Conservation (phyloP, 202 grass and related monocot species). For the Eragrostis tef region DNA sequence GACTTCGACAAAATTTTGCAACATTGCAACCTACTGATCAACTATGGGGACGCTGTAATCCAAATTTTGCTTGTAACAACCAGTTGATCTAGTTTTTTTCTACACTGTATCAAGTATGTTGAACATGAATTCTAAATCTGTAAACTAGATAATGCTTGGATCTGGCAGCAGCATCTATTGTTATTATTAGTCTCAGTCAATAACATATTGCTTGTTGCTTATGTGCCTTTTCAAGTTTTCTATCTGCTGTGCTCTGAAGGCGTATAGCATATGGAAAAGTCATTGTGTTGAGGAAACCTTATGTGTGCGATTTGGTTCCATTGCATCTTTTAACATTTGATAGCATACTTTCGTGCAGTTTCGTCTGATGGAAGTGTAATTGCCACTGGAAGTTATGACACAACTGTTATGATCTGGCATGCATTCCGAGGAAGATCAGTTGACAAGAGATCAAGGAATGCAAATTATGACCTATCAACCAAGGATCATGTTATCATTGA, state of each 20-base stretch:
- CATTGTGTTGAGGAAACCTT: constrained; percentile 1
- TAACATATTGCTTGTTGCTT: constrained; percentile 1
- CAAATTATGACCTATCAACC: constrained; percentile 49
- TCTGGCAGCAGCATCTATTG: not conserved
- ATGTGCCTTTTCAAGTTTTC: not conserved
- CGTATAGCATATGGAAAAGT: not conserved
- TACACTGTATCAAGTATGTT: not conserved
- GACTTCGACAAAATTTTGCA: too few relatives aligned
- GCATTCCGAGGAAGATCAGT: constrained; percentile 55
- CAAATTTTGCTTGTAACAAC: not conserved
- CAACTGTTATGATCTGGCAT: constrained; percentile 82
- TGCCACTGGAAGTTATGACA: constrained; percentile 83
- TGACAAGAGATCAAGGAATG: constrained; percentile 56
- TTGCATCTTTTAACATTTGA: constrained; percentile 32
- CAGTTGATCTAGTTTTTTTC: not conserved
- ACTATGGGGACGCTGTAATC: too few relatives aligned
- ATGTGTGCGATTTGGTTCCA: constrained; percentile 13
- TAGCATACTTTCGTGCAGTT: constrained; percentile 40
- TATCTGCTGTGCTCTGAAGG: not conserved
- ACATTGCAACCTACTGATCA: too few relatives aligned
- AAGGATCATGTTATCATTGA: constrained; percentile 84
- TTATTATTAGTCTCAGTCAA: constrained; percentile 6
- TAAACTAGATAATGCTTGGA: not conserved
- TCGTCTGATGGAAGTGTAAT: constrained; percentile 78
- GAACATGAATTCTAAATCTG: not conserved